Evolutionary conservation across 2,329 filamentous ascomycete genomes (phyloP).

Genomic region (Bipolaris bicolor): DNA sequence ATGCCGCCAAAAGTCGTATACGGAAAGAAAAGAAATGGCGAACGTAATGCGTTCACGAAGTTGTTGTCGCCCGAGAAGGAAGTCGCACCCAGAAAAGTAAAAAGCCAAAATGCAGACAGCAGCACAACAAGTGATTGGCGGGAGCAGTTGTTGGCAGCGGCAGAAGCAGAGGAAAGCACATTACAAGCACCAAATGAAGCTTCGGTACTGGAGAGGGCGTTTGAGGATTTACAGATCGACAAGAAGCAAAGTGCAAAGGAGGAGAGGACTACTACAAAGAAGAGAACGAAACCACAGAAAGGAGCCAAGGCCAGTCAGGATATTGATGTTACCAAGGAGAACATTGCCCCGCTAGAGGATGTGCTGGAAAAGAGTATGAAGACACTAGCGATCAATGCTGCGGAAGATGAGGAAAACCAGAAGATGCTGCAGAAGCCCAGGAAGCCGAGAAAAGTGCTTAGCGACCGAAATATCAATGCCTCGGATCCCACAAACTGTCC

Average conservation of each 20-base stretch:
- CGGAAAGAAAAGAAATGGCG: constrained; percentile 33
- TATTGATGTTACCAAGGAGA: constrained; percentile 11
- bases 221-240: constrained; percentile 13
- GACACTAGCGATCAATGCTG: constrained; percentile 7
- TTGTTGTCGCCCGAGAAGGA: constrained; percentile 40
- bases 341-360: constrained; percentile 5
- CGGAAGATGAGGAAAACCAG: neutral
- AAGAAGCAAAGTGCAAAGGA: constrained; percentile 12
- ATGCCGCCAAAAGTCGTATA: constrained; percentile 36
- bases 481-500: constrained; percentile 4
- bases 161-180: neutral
- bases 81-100: constrained; percentile 4
- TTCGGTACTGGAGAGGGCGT: constrained; percentile 11
- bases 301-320: neutral
- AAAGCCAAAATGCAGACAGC: constrained; percentile 5
- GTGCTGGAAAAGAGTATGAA: constrained; percentile 11
- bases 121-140: constrained; percentile 8
- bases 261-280: constrained; percentile 9
- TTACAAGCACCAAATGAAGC: constrained; percentile 4
- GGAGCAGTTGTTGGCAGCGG: constrained; percentile 14
- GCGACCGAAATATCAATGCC: constrained; percentile 20
- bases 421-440: constrained; percentile 10
- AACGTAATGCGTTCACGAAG: constrained; percentile 34
- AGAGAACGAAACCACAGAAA: constrained; percentile 15
- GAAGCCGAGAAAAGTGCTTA: constrained; percentile 15